These are phyloP conservation scores for Lepiota brunneoincarnata DNA, from an alignment of 768 basidiomycete species.

Conservation along the genomic window DNA sequence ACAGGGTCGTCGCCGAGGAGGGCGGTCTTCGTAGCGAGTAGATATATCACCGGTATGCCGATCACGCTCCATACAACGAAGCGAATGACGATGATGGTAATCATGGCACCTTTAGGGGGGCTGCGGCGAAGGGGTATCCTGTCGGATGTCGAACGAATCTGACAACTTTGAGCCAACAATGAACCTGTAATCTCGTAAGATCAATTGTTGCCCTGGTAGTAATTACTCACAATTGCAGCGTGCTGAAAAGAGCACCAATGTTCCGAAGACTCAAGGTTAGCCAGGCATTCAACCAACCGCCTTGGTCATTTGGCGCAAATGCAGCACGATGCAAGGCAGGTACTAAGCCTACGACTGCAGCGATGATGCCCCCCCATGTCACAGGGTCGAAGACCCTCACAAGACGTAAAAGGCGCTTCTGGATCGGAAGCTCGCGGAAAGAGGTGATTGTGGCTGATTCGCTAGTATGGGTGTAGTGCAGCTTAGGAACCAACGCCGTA, in stretches of 20 bases:
- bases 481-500: background rate
- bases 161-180: conserved; percentile 12
- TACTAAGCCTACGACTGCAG: background rate
- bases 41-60: conserved; percentile 9
- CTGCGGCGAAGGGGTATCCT: background rate
- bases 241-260: conserved; percentile 9
- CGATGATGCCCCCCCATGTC: conserved; percentile 11
- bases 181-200: background rate
- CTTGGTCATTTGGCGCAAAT: conserved; percentile 6
- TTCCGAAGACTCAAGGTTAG: conserved; percentile 10
- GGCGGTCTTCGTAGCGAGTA: conserved; percentile 1
- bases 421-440: too few species aligned
- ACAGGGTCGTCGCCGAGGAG: conserved; percentile 7
- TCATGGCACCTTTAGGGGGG: background rate
- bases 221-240: conserved; percentile 6
- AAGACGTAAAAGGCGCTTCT: background rate
- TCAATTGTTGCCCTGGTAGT: background rate
- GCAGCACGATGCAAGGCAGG: conserved; percentile 5
- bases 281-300: conserved; percentile 11
- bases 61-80: conserved; percentile 8
- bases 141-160: conserved; percentile 3
- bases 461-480: background rate
- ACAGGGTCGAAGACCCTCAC: conserved; percentile 1
- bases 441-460: too few species aligned
- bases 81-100: conserved; percentile 3